Conservation (phyloP, 2,329 filamentous ascomycete genomes). For the Botrytis elliptica region DNA sequence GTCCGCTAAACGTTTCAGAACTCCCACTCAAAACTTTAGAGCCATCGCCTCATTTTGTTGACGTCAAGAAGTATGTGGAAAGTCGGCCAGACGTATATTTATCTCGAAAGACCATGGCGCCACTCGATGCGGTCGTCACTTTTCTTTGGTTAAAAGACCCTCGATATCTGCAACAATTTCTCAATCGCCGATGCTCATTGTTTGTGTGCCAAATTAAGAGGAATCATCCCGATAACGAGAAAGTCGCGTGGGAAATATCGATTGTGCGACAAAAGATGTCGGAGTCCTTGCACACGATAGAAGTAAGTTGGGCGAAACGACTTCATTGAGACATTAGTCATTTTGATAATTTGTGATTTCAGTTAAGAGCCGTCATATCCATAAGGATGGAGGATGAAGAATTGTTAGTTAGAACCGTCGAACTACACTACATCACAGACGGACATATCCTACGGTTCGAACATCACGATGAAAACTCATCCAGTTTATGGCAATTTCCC, state of each 20-base stretch:
- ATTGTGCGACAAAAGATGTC: constrained; percentile 7
- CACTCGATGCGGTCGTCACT: constrained; percentile 8
- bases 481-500: too few species aligned
- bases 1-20: not conserved
- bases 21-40: not conserved
- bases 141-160: constrained; percentile 11
- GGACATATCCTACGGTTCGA: constrained; percentile 10
- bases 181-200: not conserved
- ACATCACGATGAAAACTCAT: not conserved
- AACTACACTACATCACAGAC: constrained; percentile 5
- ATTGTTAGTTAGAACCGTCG: not conserved
- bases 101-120: not conserved
- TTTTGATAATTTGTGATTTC: not conserved
- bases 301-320: not conserved
- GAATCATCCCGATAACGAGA: not conserved
- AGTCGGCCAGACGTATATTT: not conserved
- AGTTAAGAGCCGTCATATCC: not conserved
- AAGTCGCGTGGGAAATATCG: not conserved
- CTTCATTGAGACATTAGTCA: not conserved
- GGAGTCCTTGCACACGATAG: not conserved
- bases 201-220: not conserved
- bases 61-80: not conserved
- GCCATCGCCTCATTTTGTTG: constrained; percentile 5
- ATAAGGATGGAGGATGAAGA: not conserved
- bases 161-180: constrained; percentile 1